Evolutionary conservation across 1,139 yeast genomes (phyloP), one percentile per base, ranked within the genome.

Genomic region (Hemisphaericaspora xylofermentans): DNA sequence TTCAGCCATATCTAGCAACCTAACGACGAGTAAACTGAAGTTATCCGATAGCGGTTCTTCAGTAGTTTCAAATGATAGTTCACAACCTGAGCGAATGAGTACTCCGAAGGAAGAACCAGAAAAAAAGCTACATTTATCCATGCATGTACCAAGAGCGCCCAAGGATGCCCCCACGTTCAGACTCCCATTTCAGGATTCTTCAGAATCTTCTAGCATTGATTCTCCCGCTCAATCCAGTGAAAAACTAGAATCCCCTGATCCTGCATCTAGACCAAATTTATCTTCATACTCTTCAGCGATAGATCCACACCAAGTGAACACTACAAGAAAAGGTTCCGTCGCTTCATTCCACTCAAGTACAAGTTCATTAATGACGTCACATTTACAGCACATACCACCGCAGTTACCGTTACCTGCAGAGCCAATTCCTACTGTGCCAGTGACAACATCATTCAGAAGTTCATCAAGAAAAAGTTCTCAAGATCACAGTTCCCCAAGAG

Each of bases 151-250:
- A 1, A 51, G 56, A 26, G 37, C 52, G 3, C 56, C 56, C 6
- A 66, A 66, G 40, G 77, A 70, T 13, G 63, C 65, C 2, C 77
- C 76, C 1, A 72, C 66, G 36, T 82, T 82, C 54, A 67, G 88
- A 53, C 66, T 79, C n/a, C 88, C 88, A 0, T 82, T 82, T 51
- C 84, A 80, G 50, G 82, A 80, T 19, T 58, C 51, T 12, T 22
- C 43, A 5, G 28, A 36, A 26, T 6, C 21, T 9, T 22, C 44
- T 3, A 14, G 19, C 12, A 18, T 14, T 12, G 16, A 7, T 30
- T 13, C 35, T 14, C 24, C 30, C 16, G 8, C 35, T 15, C n/a
- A 33, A 13, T 25, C 40, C 12, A 30, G 12, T 10, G 43, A 40
- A 15, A 29, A 29, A 15, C 13, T 32, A 15, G 27, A 8, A 13